phyloP scores from a whole-genome alignment of 2,329 filamentous ascomycete species.

The Fusarium lyarnte region DNA sequence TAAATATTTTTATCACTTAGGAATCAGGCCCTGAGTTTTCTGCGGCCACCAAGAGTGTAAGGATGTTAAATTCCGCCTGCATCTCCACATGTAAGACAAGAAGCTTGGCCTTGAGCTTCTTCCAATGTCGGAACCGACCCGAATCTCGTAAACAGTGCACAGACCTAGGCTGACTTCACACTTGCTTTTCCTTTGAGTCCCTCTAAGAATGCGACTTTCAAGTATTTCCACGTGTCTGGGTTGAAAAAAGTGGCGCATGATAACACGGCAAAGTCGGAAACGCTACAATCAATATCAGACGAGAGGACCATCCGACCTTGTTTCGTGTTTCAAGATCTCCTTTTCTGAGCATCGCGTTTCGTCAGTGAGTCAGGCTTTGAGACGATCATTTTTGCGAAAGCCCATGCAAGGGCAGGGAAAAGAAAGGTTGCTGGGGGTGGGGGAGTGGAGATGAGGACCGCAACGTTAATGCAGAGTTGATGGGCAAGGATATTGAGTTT shows the following conservation, averaged over 20 bases:
- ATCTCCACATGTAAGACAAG: conserved; percentile 17
- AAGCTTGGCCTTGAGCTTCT: conserved; percentile 26
- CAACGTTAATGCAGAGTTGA: conserved; percentile 33
- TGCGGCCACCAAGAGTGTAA: neutral
- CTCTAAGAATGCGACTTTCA: neutral
- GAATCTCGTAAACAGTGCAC: neutral
- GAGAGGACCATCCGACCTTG: conserved; percentile 6
- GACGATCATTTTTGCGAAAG: neutral
- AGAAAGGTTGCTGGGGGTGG: conserved; percentile 9
- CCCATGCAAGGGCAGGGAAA: conserved; percentile 19
- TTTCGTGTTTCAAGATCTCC: conserved; percentile 37
- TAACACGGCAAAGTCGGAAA: neutral
- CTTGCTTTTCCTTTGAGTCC: neutral
- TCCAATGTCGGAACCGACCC: neutral
- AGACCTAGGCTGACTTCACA: neutral
- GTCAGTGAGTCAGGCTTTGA: conserved; percentile 4
- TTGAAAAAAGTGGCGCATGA: neutral
- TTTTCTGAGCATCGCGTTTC: conserved; percentile 10
- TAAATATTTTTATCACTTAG: neutral
- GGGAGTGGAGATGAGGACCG: neutral
- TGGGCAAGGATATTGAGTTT: neutral
- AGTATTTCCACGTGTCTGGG: conserved; percentile 19
- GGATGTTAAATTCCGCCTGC: conserved; percentile 1
- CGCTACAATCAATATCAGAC: conserved; percentile 13
- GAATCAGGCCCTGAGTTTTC: neutral